Base-by-base conservation (phyloP, 352 stramenopile genomes). In the Thraustochytrium sp. region DNA sequence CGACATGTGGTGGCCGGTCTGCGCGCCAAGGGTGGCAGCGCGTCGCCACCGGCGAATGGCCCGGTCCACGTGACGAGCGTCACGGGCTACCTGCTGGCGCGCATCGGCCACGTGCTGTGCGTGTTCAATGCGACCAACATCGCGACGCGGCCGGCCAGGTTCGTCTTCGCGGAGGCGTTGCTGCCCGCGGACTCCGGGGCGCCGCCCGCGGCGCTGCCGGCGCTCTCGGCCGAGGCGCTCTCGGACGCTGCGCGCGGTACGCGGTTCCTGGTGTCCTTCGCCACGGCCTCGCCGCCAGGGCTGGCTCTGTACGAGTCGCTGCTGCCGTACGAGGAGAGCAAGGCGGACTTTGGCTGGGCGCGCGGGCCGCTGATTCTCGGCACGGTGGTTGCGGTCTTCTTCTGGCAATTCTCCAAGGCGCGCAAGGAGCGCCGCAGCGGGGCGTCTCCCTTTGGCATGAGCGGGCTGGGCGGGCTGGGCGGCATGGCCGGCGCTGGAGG, bases 391-490 rank as follows among this genome's bases (percentile, higher is more conserved):
- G 29, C 31, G 8, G 53, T 80, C 18, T 80, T 80, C 26, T n/a
- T 80, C 9, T 80, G 42, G 42, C 68, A 80, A 2, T 80, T 65
- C 53, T 65, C 68, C 13, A 63, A 51, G 9, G 42, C 68, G 13
- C n/a, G 49, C 1, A 77, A 77, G 5, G 26, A 77, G n/a, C n/a
- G n/a, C n/a, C n/a, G n/a, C n/a, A n/a, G n/a, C n/a, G 49, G n/a
- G n/a, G n/a, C n/a, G n/a, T n/a, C n/a, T n/a, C n/a, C n/a, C 16
- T 18, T 18, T 55, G 48, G 92, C 85, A 90, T 89, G 44, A 87
- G 86, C 13, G 89, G 89, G 36, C 89, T 90, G 86, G 90, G 91
- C 55, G 91, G 91, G 53, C 94, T 95, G 91, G 90, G 89, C 55
- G 85, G 84, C 55, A 93, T 93, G 89, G 89, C 89, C 37, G 92